Base-by-base conservation (phyloP, 768 basidiomycete genomes). In the Serpula lacrymans region DNA sequence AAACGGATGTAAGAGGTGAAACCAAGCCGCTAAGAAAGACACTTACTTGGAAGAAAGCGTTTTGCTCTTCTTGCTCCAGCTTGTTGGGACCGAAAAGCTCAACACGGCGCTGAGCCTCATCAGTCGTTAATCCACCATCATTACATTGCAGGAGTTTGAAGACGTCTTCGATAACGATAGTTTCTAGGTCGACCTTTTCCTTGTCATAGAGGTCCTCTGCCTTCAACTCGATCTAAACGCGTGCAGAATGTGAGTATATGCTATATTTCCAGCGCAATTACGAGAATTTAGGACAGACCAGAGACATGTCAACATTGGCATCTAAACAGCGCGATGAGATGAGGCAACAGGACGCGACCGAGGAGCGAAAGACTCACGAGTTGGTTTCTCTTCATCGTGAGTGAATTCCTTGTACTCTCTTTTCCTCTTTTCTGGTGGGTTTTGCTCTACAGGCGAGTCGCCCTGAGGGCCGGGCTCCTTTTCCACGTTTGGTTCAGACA, bases 151-250 rank as follows among this genome's bases (percentile, higher is more conserved):
- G 83, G 37, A 98, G 84, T 46, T 84, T 89, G 76, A 96, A 92
- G 62, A 97, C 94, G 56, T 97, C 95, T 52, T 92, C 91, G 62
- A 98, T 87, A 49, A 90, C 85, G 53, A 98, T 85, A 16, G 92
- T 94, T 74, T 97, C 95, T 45, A 98, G 75, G 67, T 98, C 95
- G 67, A 98, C 95, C 73, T 98, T 98, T 69, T 98, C 95, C 72
- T 95, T 95, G 68, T 96, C 93, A 63, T 96, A 97, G 36, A 93
- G 68, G 63, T 94, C 91, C 65, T 93, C 91, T 3, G 90, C 89
- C 63, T 83, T 91, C 53, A 94, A 76, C 66, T 92, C 86, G 46
- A 94, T 93, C 79, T 73, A 41, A 18, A 30, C 27, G 20, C 22
- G 4, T 37, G 18, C 21, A 6, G 23, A 20, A 21, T 14, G 35